phyloP scores from a whole-genome alignment of 305 asterid genomes.

The Fraxinus baroniana region DNA sequence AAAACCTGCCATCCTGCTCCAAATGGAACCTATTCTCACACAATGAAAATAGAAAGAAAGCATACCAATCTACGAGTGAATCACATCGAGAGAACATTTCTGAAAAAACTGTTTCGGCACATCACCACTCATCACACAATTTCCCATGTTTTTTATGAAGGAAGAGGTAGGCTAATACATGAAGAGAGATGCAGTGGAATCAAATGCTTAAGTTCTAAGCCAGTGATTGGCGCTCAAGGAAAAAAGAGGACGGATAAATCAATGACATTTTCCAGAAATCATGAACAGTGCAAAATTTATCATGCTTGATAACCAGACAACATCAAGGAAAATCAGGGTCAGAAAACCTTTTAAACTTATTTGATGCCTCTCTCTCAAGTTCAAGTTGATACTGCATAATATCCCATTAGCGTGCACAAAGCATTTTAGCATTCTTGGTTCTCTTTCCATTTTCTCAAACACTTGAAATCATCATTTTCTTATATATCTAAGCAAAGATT shows the following conservation, averaged over 20 bases:
- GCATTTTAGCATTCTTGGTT: neutral
- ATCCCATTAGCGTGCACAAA: neutral
- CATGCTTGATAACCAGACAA: too few relatives aligned
- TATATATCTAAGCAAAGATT: neutral
- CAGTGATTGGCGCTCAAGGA: neutral
- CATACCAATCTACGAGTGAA: too few relatives aligned
- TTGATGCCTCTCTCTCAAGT: neutral
- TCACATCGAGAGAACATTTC: too few relatives aligned
- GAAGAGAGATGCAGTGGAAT: neutral
- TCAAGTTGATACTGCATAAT: neutral
- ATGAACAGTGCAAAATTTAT: neutral
- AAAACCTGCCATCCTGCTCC: too few relatives aligned
- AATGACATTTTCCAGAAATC: neutral
- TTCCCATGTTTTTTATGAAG: neutral
- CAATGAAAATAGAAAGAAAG: too few relatives aligned
- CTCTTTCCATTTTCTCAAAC: neutral
- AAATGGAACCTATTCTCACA: too few relatives aligned
- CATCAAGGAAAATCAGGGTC: neutral
- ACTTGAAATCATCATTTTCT: neutral
- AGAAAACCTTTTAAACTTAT: neutral
- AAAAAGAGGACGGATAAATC: neutral
- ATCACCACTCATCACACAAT: neutral
- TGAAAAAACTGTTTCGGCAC: too few relatives aligned
- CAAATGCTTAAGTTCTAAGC: neutral
- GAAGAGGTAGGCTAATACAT: neutral